Conservation (phyloP, 257 asterid genomes). For the Plantago major region DNA sequence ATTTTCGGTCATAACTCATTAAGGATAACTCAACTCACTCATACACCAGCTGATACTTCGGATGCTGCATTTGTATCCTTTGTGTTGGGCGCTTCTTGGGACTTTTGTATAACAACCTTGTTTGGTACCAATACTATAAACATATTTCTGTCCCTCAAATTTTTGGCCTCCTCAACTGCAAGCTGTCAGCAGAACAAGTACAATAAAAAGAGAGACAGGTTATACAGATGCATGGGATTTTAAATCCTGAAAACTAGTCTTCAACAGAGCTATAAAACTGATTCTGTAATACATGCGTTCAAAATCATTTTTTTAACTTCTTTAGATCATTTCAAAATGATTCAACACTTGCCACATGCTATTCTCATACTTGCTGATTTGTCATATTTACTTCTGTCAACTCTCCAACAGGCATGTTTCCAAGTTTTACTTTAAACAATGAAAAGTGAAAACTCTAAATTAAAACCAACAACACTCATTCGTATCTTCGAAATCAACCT, state of each 20-base stretch:
- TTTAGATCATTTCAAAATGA: background rate
- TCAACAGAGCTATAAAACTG: background rate
- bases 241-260: background rate
- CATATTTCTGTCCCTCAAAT: conserved; percentile 64
- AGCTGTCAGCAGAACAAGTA: conserved; percentile 39
- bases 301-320: background rate
- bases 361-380: too few species aligned
- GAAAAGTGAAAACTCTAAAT: too few species aligned
- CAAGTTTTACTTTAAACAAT: too few species aligned
- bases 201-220: background rate
- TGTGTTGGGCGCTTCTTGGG: conserved; percentile 62
- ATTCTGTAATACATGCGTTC: too few species aligned
- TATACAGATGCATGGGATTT: too few species aligned
- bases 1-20: conserved; percentile 17
- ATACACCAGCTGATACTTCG: conserved; percentile 70
- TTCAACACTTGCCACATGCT: too few species aligned
- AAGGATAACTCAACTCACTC: conserved; percentile 26
- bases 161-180: conserved; percentile 74
- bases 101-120: conserved; percentile 53
- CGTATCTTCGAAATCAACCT: background rate
- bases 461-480: background rate
- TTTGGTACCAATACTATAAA: conserved; percentile 79
- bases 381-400: too few species aligned
- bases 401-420: too few species aligned
- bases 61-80: conserved; percentile 46